Base-by-base conservation (phyloP, 176 grass and related monocot genomes). In the Bromus sterilis region DNA sequence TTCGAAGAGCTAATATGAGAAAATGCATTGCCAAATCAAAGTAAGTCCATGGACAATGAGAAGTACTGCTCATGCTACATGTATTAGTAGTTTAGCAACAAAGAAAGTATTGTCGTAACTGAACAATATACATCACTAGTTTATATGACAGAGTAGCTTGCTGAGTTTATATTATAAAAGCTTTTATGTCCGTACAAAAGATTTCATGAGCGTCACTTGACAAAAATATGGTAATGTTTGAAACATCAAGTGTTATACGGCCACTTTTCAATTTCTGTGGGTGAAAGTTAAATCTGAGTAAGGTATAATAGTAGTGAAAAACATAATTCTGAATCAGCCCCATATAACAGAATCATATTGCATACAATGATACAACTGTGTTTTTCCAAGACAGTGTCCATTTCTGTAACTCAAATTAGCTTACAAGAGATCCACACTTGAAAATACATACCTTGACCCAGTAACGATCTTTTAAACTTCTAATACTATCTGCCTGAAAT, bases 381-480 rank as follows among this genome's bases (percentile, higher is more conserved):
- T 15, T 59, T 75, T 37, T 51, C 21, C 6, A 55, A 26, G 3
- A 25, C 7, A 61, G 66, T 3, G 23, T 55, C 26, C 46, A 24
- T n/a, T 48, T 68, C 4, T 37, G 53, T 12, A 39, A 61, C 5
- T 42, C 12, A 68, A 66, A 62, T 51, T 40, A 24, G 1, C 23
- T 34, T 65, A 42, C 6, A 44, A 43, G 51, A 56, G 15, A 65
- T 75, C 67, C 11, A 64, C 21, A 89, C 25, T 57, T 57, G 12
- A 78, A 66, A 85, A 80, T 78, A 79, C 26, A 84, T 86, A 98
- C 95, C 95, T 98, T 98, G 16, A 98, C 86, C 92, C 95, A 98
- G 58, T 98, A 98, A 21, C 86, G 81, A 65, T 91, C 95, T 67
- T 86, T 91, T 84, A 81, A 91, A 49, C 44, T 75, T 93, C 67